Conservation (phyloP, 2,329 filamentous ascomycete species). For the Fusarium sp. region DNA sequence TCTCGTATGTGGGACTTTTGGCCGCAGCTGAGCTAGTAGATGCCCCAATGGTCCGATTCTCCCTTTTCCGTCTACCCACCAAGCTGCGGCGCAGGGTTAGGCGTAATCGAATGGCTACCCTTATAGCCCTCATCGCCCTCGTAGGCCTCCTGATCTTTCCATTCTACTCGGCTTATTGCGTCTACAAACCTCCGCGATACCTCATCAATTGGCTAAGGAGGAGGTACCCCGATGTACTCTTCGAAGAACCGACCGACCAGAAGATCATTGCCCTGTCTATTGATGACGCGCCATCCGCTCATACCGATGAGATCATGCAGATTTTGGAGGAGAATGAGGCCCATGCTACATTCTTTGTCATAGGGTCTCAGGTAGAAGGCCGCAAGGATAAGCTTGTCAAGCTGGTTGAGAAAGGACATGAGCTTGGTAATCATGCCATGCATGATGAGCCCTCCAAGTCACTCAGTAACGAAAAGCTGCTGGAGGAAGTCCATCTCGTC, state of each 20-base stretch:
- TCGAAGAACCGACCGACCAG: conserved; percentile 71
- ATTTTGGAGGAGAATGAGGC: conserved; percentile 77
- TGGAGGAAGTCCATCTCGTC: conserved; percentile 75
- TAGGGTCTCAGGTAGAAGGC: conserved; percentile 80
- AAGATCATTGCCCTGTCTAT: conserved; percentile 87
- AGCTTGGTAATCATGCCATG: conserved; percentile 92
- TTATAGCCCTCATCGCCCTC: conserved; percentile 60
- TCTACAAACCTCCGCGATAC: conserved; percentile 85
- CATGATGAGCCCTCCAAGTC: conserved; percentile 82
- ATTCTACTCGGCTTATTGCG: conserved; percentile 70
- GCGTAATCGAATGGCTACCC: conserved; percentile 71
- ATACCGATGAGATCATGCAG: conserved; percentile 79
- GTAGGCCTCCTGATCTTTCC: conserved; percentile 56
- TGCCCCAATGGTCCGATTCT: conserved; percentile 58
- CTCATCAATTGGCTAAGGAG: conserved; percentile 79
- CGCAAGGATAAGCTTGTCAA: conserved; percentile 69
- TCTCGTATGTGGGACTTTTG: conserved; percentile 44
- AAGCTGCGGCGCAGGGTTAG: conserved; percentile 71
- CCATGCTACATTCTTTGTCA: conserved; percentile 89
- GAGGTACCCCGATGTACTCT: conserved; percentile 85
- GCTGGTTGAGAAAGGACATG: conserved; percentile 74
- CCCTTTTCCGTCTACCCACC: conserved; percentile 69
- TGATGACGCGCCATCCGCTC: conserved; percentile 84
- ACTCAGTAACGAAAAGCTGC: conserved; percentile 72
- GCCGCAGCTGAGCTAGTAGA: conserved; percentile 38